Base-by-base conservation (phyloP, 108 stramenopile genomes). In the Cyclotella baltica region DNA sequence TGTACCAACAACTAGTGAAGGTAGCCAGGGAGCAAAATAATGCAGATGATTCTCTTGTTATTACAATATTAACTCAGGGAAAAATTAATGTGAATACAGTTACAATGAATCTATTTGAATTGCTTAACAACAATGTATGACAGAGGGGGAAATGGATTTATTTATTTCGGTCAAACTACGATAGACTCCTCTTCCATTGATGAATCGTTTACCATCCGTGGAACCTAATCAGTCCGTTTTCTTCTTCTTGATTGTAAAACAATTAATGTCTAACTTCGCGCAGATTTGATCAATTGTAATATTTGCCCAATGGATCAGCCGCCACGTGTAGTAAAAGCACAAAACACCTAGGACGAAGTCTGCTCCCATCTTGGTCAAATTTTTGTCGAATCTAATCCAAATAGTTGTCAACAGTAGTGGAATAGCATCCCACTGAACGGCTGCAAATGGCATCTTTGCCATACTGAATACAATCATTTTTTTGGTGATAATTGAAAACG, bases 391-490 rank as follows among this genome's bases (percentile, higher is more conserved):
- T 58, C 83, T 38, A 38, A 78, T 71, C 85, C 85, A 88, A 10
- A 88, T 48, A 2, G 87, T 71, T 10, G 73, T 83, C 3, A 83
- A 51, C 13, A 81, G 57, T 22, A 90, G 83, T 23, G 89, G 88
- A 11, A 91, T 9, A 1, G 83, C 81, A 59, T 95, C 94, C 73
- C 76, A 62, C 61, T 95, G 94, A 25, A 93, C 51, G 9, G 69
- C 70, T 1, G 91, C 88, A 75, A 78, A 93, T 10, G 92, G 65
- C 90, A 92, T 91, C 59, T 85, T 85, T 1, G 94, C 92, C 94
- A 95, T 95, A 50, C 80, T 81, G 75, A 86, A 95, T 18, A 90
- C 85, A 77, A 95, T 93, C 81, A 92, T 90, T 67, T 96, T 96
- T 74, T 91, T 93, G 11, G 92, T 96, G 0, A 95, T 57, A 51